Evolutionary conservation across 192 early-diverging fungal genomes (phyloP), one percentile per base, ranked within the genome.

Genomic region (Backusella australiensis): DNA sequence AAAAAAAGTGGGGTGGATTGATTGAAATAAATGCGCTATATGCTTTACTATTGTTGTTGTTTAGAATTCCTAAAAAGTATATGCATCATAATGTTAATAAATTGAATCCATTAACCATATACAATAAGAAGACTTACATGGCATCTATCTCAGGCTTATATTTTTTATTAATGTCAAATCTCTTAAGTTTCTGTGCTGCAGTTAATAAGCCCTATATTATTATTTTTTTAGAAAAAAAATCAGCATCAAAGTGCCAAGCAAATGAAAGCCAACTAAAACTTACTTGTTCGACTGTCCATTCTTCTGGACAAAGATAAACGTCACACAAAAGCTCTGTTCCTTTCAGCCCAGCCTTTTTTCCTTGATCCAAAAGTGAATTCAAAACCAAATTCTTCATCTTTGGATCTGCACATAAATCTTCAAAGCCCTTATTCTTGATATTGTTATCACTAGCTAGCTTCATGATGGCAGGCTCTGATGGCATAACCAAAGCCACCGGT

Each of bases 171-270:
- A 99, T 92, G 52, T 89, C 94, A 34, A 88, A 89, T 38, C 97
- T 91, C 68, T 96, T 93, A 67, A 98, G 80, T 85, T 98, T 98
- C 83, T 92, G 93, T n/a, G 96, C 96, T 26, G 98, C 94, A n/a
- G 98, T 99, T 84, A 95, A 82, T 75, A 93, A 77, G 9, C 89
- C 91, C 78, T 79, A 79, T 29, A 12, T 63, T 29, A 3, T 63
- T 39, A 39, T 39, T 39, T 39, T 39, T 39, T 29, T 59, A 23
- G 26, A 4, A 34, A 76, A 26, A 69, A 71, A 59, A 19, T 67
- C 7, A 23, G 19, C 29, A 46, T 3, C 17, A 71, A 19, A 19
- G 14, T 39, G 42, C 34, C 26, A 34, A n/a, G 34, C n/a, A n/a
- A 29, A 34, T 67, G 78, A 69, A 56, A 79, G 44, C 17, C 3